phyloP scores from a whole-genome alignment of 2,329 filamentous ascomycete species.

The Lizonia empirigonia region DNA sequence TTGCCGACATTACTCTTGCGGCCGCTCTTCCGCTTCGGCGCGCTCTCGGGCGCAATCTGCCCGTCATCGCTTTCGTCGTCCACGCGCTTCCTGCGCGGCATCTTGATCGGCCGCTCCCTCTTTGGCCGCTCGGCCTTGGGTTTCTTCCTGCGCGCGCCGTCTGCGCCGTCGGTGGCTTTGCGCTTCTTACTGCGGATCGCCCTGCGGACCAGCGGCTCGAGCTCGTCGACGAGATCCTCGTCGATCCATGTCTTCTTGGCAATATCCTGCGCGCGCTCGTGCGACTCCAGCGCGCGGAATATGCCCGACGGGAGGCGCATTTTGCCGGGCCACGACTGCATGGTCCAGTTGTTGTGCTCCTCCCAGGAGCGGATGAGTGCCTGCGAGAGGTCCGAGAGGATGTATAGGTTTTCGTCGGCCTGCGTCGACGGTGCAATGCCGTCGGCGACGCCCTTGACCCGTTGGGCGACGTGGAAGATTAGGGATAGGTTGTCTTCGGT shows the following conservation, averaged over 20 bases:
- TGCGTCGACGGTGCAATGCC: conserved; percentile 64
- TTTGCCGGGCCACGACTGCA: conserved; percentile 83
- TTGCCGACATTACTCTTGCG: conserved; percentile 46
- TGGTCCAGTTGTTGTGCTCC: conserved; percentile 81
- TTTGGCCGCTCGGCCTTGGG: conserved; percentile 36
- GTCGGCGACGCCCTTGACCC: conserved; percentile 88
- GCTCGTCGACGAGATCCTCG: conserved; percentile 71
- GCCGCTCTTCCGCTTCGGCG: conserved; percentile 51
- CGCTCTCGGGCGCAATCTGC: conserved; percentile 44
- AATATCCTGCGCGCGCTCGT: conserved; percentile 80
- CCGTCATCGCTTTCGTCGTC: conserved; percentile 39
- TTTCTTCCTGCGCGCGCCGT: conserved; percentile 44
- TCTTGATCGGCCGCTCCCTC: conserved; percentile 42
- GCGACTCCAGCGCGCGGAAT: conserved; percentile 75
- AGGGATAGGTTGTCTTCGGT: conserved; percentile 85
- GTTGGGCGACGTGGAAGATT: conserved; percentile 90
- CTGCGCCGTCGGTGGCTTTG: conserved; percentile 37
- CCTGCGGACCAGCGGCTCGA: conserved; percentile 77
- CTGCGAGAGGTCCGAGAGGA: conserved; percentile 85
- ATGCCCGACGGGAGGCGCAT: conserved; percentile 79
- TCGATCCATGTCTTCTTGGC: conserved; percentile 85
- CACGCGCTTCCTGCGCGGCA: conserved; percentile 43
- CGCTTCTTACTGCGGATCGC: conserved; percentile 66
- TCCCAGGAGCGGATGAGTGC: conserved; percentile 83
- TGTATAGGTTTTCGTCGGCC: conserved; percentile 75